phyloP scores from a whole-genome alignment of 1,139 yeast genomes.

The Lodderomyces margitis region DNA sequence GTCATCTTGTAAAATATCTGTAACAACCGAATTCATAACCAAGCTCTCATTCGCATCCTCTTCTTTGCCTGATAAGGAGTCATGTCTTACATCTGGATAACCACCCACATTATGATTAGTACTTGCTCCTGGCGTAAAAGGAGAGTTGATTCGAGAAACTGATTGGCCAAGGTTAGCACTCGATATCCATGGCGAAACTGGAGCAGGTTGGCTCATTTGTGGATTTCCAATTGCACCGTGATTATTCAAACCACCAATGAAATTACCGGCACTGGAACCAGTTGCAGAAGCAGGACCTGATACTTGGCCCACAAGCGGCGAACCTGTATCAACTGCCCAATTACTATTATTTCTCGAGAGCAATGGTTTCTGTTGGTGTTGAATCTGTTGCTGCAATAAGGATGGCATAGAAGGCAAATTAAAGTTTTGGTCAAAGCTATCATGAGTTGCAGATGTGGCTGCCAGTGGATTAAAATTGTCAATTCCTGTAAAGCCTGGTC shows the following conservation, averaged over 20 bases:
- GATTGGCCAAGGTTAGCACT: constrained; percentile 23
- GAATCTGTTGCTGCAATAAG: constrained; percentile 34
- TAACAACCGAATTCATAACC: constrained; percentile 38
- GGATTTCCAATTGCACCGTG: constrained; percentile 26
- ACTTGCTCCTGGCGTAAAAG: constrained; percentile 32
- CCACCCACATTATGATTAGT: constrained; percentile 5
- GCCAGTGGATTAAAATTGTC: constrained; percentile 22
- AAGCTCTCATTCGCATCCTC: constrained; percentile 22
- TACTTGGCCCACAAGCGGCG: constrained; percentile 10
- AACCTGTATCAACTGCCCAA: constrained; percentile 38
- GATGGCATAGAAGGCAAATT: constrained; percentile 25
- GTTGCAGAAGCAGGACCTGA: constrained; percentile 6
- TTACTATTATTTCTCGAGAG: constrained; percentile 37
- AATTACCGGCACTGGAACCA: neutral
- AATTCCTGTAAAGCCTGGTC: constrained; percentile 24
- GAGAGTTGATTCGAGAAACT: constrained; percentile 41
- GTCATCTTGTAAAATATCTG: constrained; percentile 35
- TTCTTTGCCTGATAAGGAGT: constrained; percentile 8
- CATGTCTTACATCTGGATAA: constrained; percentile 3
- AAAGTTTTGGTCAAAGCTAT: constrained; percentile 12
- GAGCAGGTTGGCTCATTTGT: constrained; percentile 29
- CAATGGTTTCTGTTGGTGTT: constrained; percentile 29
- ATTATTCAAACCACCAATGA: constrained; percentile 19
- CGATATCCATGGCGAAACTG: constrained; percentile 44
- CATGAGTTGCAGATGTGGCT: constrained; percentile 6